These are phyloP conservation scores for Phylloboletellus chloephorus DNA, from an alignment of 1,284 basidiomycete species.

Conservation along the genomic window DNA sequence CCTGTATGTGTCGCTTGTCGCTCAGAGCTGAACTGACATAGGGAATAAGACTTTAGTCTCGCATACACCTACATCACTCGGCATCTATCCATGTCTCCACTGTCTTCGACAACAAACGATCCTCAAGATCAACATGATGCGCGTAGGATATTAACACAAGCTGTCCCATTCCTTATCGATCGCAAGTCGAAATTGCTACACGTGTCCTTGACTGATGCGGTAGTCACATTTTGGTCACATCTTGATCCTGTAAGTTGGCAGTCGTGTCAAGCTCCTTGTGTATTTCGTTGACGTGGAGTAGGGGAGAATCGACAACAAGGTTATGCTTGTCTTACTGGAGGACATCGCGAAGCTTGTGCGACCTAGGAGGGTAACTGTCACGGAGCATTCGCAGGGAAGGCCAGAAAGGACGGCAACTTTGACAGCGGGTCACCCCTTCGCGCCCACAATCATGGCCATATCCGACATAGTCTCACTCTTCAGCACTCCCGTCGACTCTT, in stretches of 20 bases:
- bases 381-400: constrained; percentile 10
- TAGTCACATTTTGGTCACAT: constrained; percentile 59
- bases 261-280: background rate
- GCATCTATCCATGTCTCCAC: constrained; percentile 51
- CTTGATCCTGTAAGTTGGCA: constrained; percentile 43
- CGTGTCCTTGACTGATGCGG: constrained; percentile 42
- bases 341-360: constrained; percentile 49
- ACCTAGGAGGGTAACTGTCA: constrained; percentile 38
- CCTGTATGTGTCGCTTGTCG: constrained; percentile 43
- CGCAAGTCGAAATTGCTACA: constrained; percentile 49
- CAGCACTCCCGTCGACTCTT: background rate
- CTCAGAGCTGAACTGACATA: constrained; percentile 1
- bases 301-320: constrained; percentile 41
- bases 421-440: constrained; percentile 19
- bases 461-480: constrained; percentile 28
- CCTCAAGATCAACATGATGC: constrained; percentile 44
- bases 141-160: constrained; percentile 41
- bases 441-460: constrained; percentile 20
- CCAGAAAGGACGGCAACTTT: background rate
- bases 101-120: constrained; percentile 38
- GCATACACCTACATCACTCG: constrained; percentile 63
- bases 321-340: constrained; percentile 47
- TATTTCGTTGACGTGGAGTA: constrained; percentile 24
- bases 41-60: constrained; percentile 38
- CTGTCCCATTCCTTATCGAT: constrained; percentile 60